These are phyloP conservation scores for Pulveroboletus frians DNA, from an alignment of 768 basidiomycete genomes.

Conservation along the genomic window DNA sequence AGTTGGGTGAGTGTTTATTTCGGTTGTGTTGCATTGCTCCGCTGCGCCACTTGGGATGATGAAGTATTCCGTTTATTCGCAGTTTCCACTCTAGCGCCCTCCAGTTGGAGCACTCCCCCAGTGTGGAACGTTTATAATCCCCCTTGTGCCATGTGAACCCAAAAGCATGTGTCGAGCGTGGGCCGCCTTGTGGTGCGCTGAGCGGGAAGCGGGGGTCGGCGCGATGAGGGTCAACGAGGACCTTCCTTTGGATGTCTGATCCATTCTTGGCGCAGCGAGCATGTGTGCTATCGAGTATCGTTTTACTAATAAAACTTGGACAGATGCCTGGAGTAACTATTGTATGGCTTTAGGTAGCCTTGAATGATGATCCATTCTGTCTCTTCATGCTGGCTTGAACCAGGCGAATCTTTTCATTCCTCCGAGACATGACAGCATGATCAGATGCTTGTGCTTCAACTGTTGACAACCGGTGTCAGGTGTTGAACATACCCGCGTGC, in stretches of 20 bases:
- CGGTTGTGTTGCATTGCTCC: constrained; percentile 2
- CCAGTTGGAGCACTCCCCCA: constrained; percentile 66
- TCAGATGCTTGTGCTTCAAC: no score
- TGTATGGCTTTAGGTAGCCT: neutral
- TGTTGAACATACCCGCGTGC: no score
- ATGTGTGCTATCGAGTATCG: neutral
- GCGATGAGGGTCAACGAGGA: constrained; percentile 59
- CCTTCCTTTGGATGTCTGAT: constrained; percentile 93
- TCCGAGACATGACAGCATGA: no score
- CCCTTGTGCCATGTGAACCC: constrained; percentile 68
- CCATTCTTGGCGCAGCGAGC: constrained; percentile 28
- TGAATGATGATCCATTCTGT: neutral
- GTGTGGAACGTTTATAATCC: constrained; percentile 65
- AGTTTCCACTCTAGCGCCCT: constrained; percentile 82
- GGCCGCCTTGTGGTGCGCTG: constrained; percentile 70
- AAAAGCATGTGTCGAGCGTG: constrained; percentile 55
- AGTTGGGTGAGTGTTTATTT: constrained; percentile 22
- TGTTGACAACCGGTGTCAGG: no score
- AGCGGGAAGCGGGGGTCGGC: constrained; percentile 67
- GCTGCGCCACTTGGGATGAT: constrained; percentile 37
- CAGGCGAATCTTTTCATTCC: no score
- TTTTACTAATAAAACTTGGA: constrained; percentile 3
- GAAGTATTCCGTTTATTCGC: constrained; percentile 73
- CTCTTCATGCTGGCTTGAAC: neutral
- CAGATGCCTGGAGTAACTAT: constrained; percentile 1